Evolutionary conservation across 306 rosid genomes (phyloP), one percentile per base, ranked within the genome.

Genomic region (Vicia sativa): DNA sequence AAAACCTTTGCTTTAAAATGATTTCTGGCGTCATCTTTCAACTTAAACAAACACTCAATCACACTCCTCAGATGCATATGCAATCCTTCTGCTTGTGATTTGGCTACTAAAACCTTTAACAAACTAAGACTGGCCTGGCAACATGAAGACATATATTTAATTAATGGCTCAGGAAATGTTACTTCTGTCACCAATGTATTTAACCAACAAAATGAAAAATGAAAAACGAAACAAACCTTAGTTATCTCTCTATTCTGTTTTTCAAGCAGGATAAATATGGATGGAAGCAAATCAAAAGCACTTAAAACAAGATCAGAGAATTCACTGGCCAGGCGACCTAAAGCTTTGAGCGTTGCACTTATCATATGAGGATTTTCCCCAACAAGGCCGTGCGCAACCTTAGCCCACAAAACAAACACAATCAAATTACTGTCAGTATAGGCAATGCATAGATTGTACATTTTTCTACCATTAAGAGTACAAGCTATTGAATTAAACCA

Each of bases 291-390:
- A 71, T 78, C 80, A 68, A 82, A 80, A 63, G 96, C 95, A 38
- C 77, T 48, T 4, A 86, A 83, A 79, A 90, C 88, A 77, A 93
- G 96, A 74, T 88, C 91, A 23, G 97, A 82, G 72, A 93, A 93
- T 78, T 90, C 97, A 56, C 90, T 88, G 19, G 89, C 91, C 91
- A 90, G 80, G 35, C 98, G 96, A 79, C 97, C 98, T 81, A 93
- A 80, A 53, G 95, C 96, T 76, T 87, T 93, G 75, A 82, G 82
- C n/a, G 97, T 82, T 37, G 97, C 96, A 76, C 97, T 90, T 65
- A 90, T 88, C 93, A 90, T 90, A 70, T 85, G 96, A 13, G 96
- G 91, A 72, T 90, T 85, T 79, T 83, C 83, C 9, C 98, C 93
- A 53, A 79, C 86, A 37, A 93, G 81, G 56, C 87, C 84, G n/a